phyloP scores from a whole-genome alignment of 2,329 filamentous ascomycete genomes.

The Bretziella fagacearum region DNA sequence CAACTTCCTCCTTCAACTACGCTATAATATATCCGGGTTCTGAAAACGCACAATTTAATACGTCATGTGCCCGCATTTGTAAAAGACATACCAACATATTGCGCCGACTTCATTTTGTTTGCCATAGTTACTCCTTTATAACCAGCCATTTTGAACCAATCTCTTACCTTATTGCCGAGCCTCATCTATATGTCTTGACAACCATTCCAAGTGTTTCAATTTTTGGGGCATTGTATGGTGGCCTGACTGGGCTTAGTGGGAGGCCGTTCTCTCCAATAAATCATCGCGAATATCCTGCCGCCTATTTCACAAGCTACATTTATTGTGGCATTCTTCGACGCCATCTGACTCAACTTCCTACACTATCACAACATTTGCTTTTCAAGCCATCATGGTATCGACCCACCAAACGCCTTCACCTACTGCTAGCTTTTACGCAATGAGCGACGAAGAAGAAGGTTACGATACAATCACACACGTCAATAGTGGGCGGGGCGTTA shows the following conservation, averaged over 20 bases:
- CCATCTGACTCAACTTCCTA: not conserved
- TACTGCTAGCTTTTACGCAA: conserved; percentile 76
- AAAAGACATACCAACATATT: too few species aligned
- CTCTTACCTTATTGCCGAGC: too few species aligned
- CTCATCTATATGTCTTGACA: too few species aligned
- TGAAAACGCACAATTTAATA: too few species aligned
- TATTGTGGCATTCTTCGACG: not conserved
- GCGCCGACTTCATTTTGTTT: too few species aligned
- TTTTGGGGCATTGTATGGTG: conserved; percentile 4
- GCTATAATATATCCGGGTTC: too few species aligned
- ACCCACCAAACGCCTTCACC: conserved; percentile 42
- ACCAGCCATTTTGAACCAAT: too few species aligned
- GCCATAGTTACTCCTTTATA: too few species aligned
- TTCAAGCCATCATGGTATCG: conserved; percentile 14
- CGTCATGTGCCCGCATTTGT: not conserved
- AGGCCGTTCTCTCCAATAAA: conserved; percentile 7
- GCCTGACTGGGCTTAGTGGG: conserved; percentile 12
- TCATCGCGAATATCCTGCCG: conserved; percentile 8
- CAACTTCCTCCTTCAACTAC: too few species aligned
- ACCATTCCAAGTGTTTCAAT: too few species aligned
- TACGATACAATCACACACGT: conserved; percentile 86
- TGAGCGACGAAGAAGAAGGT: conserved; percentile 90
- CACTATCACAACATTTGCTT: not conserved
- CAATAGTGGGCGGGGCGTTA: conserved; percentile 65
- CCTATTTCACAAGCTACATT: conserved; percentile 10